A percentile compares a stretch with the other conserved stretches of the same genome.
These are phyloP conservation scores for Penicillium desertorum DNA, from an alignment of 495 filamentous ascomycete species.

Conservation along the genomic window DNA sequence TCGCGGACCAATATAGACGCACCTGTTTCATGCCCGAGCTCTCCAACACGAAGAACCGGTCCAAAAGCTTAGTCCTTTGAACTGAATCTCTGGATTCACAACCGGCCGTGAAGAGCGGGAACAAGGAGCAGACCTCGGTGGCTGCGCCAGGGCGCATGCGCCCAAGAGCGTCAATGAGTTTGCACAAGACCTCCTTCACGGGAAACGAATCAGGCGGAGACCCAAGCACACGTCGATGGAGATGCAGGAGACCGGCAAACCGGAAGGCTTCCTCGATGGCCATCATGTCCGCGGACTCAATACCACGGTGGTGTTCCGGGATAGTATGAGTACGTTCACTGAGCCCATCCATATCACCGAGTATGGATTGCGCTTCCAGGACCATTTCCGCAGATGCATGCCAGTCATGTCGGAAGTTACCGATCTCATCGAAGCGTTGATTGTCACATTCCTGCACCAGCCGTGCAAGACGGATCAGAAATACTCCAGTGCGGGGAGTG, in stretches of 20 bases:
- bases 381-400: slow-evolving; percentile 54
- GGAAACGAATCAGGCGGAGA: slow-evolving; percentile 52
- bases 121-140: slow-evolving; percentile 74
- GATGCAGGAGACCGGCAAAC: slow-evolving; percentile 75
- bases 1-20: not conserved
- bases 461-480: slow-evolving; percentile 72
- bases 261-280: slow-evolving; percentile 82
- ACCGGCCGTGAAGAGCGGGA: slow-evolving; percentile 83
- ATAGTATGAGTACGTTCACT: slow-evolving; percentile 33
- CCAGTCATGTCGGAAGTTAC: slow-evolving; percentile 57
- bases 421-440: slow-evolving; percentile 60
- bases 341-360: slow-evolving; percentile 48
- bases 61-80: slow-evolving; percentile 61
- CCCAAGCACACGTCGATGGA: slow-evolving; percentile 70
- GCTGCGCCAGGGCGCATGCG: slow-evolving; percentile 65
- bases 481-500: slow-evolving; percentile 64
- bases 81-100: slow-evolving; percentile 62
- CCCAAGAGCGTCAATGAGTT: slow-evolving; percentile 61
- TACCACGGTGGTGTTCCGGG: slow-evolving; percentile 36
- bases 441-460: slow-evolving; percentile 70
- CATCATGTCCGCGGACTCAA: slow-evolving; percentile 57
- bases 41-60: slow-evolving; percentile 68
- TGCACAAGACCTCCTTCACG: slow-evolving; percentile 63
- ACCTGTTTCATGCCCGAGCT: slow-evolving; percentile 77
- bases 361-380: slow-evolving; percentile 54